Percentiles rank a stretch among this genome's conserved stretches.
Evolutionary conservation across 1,284 basidiomycete species (phyloP).

Genomic region (Chalciporus piperatoides): DNA sequence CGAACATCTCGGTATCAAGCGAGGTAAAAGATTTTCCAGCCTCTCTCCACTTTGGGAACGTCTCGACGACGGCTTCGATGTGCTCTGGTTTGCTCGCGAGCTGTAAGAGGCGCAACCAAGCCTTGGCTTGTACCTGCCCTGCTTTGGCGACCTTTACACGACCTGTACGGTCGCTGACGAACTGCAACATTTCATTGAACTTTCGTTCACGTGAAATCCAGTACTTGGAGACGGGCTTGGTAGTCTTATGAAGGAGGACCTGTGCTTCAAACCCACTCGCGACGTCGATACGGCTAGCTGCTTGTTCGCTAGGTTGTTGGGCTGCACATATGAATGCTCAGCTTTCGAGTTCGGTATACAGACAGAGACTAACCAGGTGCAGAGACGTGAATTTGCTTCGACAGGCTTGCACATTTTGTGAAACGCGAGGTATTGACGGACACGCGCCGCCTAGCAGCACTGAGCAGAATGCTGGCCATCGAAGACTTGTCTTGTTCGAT

Average conservation of each 20-base stretch:
- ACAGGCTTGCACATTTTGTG: slow-evolving; percentile 3
- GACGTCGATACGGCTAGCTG: slow-evolving; percentile 11
- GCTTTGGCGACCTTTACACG: slow-evolving; percentile 27
- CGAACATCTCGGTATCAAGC: slow-evolving; percentile 41
- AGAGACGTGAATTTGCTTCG: slow-evolving; percentile 20
- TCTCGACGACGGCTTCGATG: slow-evolving; percentile 40
- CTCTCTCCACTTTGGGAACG: slow-evolving; percentile 48
- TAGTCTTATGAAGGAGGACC: not conserved
- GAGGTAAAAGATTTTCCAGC: slow-evolving; percentile 39
- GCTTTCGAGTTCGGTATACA: not conserved
- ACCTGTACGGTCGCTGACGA: slow-evolving; percentile 31
- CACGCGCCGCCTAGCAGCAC: slow-evolving; percentile 12
- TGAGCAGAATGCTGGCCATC: slow-evolving; percentile 20
- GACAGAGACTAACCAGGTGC: slow-evolving; percentile 17
- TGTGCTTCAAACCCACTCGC: slow-evolving; percentile 6
- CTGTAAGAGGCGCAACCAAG: slow-evolving; percentile 48
- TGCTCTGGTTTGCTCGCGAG: slow-evolving; percentile 47
- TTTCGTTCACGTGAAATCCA: slow-evolving; percentile 19
- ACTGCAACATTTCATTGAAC: slow-evolving; percentile 25
- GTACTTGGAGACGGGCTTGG: not conserved
- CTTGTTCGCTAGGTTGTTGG: slow-evolving; percentile 8
- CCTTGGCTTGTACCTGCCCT: slow-evolving; percentile 28
- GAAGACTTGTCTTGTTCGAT: not conserved
- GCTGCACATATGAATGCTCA: slow-evolving; percentile 11
- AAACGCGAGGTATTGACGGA: slow-evolving; percentile 3